Base-by-base conservation (phyloP, 345 rosid genomes). In the Lepidium africanum region DNA sequence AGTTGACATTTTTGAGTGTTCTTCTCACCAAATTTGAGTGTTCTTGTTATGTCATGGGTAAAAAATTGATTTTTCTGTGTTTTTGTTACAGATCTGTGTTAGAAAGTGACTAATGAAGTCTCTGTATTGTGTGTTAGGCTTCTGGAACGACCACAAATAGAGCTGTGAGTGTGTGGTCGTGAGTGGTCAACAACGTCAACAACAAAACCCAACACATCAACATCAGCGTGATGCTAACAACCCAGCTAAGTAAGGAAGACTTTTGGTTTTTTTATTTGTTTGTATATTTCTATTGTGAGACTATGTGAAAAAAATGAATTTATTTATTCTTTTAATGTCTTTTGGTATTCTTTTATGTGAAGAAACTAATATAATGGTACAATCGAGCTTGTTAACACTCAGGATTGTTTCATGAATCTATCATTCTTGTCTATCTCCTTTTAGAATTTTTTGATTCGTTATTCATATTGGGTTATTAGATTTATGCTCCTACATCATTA, bases 121-220 rank as follows among this genome's bases (percentile, higher is more conserved):
- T 61, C 5, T 61, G 17, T 45, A 1, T 53, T 54, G 49, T 27
- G 5, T 1, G 8, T 43, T 72, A 93, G 97, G 90, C 88, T 59
- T 76, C 98, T 59, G 91, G 85, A 67, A 76, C 89, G 89, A 83
- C 96, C 97, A 93, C 97, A 79, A 97, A 93, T 85, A 90, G 87
- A 86, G 98, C 96, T 90, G 98, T 73, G 97, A 90, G 82, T 88
- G 96, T 88, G 97, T 90, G 96, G 96, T 90, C 92, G 82, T 84
- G 82, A 90, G 83, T 41, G 98, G 94, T 84, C 94, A 93, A 86
- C 92, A 86, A 69, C 96, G 87, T 78, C 91, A 89, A 76, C 96
- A 92, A 81, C 96, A 87, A 82, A 88, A 88, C 96, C 94, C 93
- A 84, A 84, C 85, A 56, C 87, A 86, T 77, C 96, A 85, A 90